These are phyloP conservation scores for Debaryomycetaceae sp. DNA, from an alignment of 1,139 yeast species.

Conservation along the genomic window DNA sequence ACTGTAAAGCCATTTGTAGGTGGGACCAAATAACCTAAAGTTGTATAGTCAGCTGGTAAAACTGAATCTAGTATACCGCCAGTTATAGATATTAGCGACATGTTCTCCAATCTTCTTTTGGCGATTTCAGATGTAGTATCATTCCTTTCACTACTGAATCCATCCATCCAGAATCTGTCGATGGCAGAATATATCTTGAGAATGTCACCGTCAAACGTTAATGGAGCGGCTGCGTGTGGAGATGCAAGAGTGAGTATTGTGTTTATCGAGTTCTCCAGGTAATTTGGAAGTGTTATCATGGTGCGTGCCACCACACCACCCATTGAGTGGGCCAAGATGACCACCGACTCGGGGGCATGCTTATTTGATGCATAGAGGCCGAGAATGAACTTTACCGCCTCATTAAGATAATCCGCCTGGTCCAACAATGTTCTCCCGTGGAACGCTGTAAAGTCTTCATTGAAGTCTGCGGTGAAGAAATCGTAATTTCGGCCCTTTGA, in stretches of 20 bases:
- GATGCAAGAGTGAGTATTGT: constrained; percentile 85
- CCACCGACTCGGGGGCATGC: constrained; percentile 63
- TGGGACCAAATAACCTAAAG: constrained; percentile 71
- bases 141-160: constrained; percentile 30
- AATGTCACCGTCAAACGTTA: constrained; percentile 92
- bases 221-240: constrained; percentile 91
- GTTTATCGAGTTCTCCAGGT: constrained; percentile 65
- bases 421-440: constrained; percentile 92
- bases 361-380: constrained; percentile 48
- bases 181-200: constrained; percentile 68
- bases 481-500: constrained; percentile 51
- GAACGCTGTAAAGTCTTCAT: constrained; percentile 94
- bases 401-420: constrained; percentile 91
- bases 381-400: constrained; percentile 75
- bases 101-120: constrained; percentile 37
- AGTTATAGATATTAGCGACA: constrained; percentile 71
- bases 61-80: constrained; percentile 85
- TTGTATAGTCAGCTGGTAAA: constrained; percentile 91
- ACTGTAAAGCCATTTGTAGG: constrained; percentile 76
- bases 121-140: constrained; percentile 30
- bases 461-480: constrained; percentile 87
- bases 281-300: constrained; percentile 76
- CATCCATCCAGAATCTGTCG: constrained; percentile 78
- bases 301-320: constrained; percentile 91
- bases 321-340: constrained; percentile 91